phyloP scores from a whole-genome alignment of 768 basidiomycete genomes.

The Dendrothele bispora region DNA sequence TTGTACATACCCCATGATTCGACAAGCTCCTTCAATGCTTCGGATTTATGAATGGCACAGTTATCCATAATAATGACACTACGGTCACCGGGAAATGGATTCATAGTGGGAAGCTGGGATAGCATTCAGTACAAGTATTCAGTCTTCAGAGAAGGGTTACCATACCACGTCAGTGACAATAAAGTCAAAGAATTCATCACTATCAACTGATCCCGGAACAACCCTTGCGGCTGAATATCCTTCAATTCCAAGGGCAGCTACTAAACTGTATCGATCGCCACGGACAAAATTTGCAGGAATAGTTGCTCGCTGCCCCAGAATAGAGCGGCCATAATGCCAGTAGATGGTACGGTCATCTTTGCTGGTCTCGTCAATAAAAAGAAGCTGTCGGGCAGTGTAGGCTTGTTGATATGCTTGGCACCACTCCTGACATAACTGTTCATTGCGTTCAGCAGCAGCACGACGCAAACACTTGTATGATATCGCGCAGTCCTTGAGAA shows the following conservation, averaged over 20 bases:
- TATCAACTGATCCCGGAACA: conserved; percentile 27
- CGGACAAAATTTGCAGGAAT: conserved; percentile 19
- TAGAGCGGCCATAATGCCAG: conserved; percentile 23
- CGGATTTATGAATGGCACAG: conserved; percentile 27
- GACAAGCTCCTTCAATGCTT: conserved; percentile 19
- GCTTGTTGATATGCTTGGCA: conserved; percentile 1
- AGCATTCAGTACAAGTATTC: too few species aligned
- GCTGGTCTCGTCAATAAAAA: conserved; percentile 28
- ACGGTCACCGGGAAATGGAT: conserved; percentile 20
- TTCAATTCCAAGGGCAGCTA: conserved; percentile 24
- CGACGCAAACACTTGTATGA: conserved; percentile 22
- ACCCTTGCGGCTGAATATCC: conserved; percentile 25
- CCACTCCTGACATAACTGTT: conserved; percentile 11
- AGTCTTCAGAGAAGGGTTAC: too few species aligned
- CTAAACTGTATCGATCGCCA: conserved; percentile 21
- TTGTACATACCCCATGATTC: conserved; percentile 22
- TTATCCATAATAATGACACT: conserved; percentile 31
- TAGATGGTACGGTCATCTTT: conserved; percentile 28
- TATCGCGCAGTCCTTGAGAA: conserved; percentile 15
- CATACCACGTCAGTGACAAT: conserved; percentile 25
- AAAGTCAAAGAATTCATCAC: conserved; percentile 28
- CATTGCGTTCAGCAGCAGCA: conserved; percentile 16
- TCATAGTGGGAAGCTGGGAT: conserved; percentile 24
- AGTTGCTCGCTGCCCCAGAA: conserved; percentile 14
- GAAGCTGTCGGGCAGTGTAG: conserved; percentile 16